Base-by-base conservation (phyloP, 139 green algal species). In the Nannochloris sp. region DNA sequence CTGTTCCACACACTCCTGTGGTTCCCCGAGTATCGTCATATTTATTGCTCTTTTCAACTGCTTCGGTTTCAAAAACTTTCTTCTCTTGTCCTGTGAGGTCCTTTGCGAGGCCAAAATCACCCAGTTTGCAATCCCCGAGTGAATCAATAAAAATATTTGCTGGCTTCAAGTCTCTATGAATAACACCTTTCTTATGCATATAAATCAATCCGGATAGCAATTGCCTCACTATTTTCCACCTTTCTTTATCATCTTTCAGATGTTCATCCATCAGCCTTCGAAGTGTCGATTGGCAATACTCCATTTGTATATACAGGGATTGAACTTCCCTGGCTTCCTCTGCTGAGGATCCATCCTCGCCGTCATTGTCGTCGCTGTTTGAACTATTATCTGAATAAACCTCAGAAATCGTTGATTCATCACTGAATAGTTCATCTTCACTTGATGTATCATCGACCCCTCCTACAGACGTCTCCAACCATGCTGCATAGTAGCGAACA, bases 271-370 rank as follows among this genome's bases (percentile, higher is more conserved):
- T 57, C 44, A 85, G 72, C 43, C 83, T 66, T 27, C 74, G 64
- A 61, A 96, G 79, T 16, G 88, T 96, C 14, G 63, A 44, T 37
- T 9, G 75, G 67, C 89, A 96, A 72, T 85, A 92, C 78, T 96
- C 90, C 90, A 97, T 96, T 78, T 95, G 87, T 61, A 96, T 95
- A 75, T 88, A 94, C 57, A 96, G 78, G 5, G 25, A 25, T 61
- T 49, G 51, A 15, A 15, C 57, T 23, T 66, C 60, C 11, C 2
- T 55, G 7, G 14, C 0, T 55, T 66, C 15, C 25, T 25, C 12
- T 7, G 25, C 46, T 53, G 46, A 53, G 5, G 46, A 53, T 24
- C 29, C 25, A 55, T 18, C 19, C 25, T 12, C 25, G 56, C 4
- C 15, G 16, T 43, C 21, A 43, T 10, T 4, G 16, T 43, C 21